Conservation (phyloP, 768 basidiomycete species). For the Lactarius evosmus region DNA sequence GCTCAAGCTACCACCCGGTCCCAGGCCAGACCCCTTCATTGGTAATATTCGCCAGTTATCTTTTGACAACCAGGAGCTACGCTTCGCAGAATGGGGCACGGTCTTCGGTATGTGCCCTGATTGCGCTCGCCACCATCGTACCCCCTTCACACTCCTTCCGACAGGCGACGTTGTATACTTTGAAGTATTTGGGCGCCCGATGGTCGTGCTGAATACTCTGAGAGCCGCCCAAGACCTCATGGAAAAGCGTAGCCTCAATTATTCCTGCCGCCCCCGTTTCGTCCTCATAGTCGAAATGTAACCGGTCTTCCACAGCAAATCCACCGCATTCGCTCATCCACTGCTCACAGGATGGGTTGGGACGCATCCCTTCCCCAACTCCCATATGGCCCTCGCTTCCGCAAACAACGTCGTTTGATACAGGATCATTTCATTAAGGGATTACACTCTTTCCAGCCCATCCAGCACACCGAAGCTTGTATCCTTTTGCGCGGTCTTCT, state of each 20-base stretch:
- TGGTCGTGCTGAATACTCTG: constrained; percentile 37
- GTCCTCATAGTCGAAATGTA: constrained; percentile 33
- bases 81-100: constrained; percentile 33
- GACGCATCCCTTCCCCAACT: constrained; percentile 24
- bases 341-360: constrained; percentile 27
- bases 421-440: constrained; percentile 30
- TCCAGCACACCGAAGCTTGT: constrained; percentile 32
- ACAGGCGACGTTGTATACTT: constrained; percentile 37
- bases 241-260: constrained; percentile 35
- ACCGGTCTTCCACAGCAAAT: neutral
- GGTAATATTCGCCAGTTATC: constrained; percentile 36
- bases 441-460: constrained; percentile 27
- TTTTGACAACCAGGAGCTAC: constrained; percentile 28
- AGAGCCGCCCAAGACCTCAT: constrained; percentile 37
- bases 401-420: constrained; percentile 33
- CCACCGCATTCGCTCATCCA: neutral
- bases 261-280: constrained; percentile 36
- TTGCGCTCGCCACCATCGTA: neutral
- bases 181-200: constrained; percentile 32
- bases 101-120: constrained; percentile 31
- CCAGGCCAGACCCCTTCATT: constrained; percentile 33
- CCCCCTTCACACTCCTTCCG: neutral
- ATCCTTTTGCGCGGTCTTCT: constrained; percentile 32
- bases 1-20: constrained; percentile 33
- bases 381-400: constrained; percentile 33